phyloP scores from a whole-genome alignment of 257 asterid genomes.

The Solanum ossicruentum region DNA sequence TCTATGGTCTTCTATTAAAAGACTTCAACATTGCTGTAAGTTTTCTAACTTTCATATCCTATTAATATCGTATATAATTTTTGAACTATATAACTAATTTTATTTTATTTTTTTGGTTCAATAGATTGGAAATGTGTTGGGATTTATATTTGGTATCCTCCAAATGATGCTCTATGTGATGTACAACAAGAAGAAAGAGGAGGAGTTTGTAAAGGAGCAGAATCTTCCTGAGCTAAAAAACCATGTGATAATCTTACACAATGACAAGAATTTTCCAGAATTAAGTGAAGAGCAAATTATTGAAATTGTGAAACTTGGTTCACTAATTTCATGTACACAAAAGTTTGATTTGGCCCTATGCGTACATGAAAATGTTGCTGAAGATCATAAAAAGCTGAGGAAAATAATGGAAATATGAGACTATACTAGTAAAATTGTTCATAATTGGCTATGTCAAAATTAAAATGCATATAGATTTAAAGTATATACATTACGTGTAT shows the following conservation, averaged over 20 bases:
- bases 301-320: constrained; percentile 31
- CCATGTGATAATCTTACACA: constrained; percentile 11
- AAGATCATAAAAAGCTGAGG: not conserved
- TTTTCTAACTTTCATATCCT: too few relatives aligned
- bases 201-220: not conserved
- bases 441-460: not conserved
- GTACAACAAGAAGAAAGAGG: constrained; percentile 22
- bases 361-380: not conserved
- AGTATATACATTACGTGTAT: not conserved
- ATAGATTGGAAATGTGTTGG: constrained; percentile 41
- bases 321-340: constrained; percentile 21
- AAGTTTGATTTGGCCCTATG: constrained; percentile 14
- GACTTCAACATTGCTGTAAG: constrained; percentile 40
- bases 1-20: constrained; percentile 45
- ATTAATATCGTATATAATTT: too few relatives aligned
- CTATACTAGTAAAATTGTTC: not conserved
- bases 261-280: constrained; percentile 13
- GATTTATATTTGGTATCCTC: constrained; percentile 37
- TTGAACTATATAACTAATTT: too few relatives aligned
- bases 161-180: constrained; percentile 31
- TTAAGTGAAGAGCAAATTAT: constrained; percentile 29
- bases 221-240: constrained; percentile 13
- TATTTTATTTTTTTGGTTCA: not conserved
- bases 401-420: not conserved
- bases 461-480: not conserved